Base-by-base conservation (phyloP, 1,139 yeast genomes). In the Scheffersomyces titani region DNA sequence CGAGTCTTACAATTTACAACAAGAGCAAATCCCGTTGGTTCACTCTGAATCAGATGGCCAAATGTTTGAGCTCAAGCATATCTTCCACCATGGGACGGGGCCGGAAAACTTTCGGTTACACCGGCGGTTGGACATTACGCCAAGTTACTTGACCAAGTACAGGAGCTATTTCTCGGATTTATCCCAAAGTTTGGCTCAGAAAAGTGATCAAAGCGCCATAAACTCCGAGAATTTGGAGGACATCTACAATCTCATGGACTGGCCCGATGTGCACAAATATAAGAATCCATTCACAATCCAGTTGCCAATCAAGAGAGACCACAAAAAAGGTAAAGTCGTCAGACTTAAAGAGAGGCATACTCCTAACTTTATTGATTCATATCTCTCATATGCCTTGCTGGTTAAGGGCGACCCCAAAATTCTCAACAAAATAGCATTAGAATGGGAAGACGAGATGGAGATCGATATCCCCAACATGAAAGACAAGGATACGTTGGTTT, bases 401-500 rank as follows among this genome's bases (percentile, higher is more conserved):
- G 74, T 77, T 16, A 74, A 71, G 51, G 81, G 84, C 5, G 81
- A 85, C 24, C 80, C 83, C 2, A 70, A 67, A 16, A 67, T 74
- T 30, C 75, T 81, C 7, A 68, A 77, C 13, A 72, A 70, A 59
- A 78, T 86, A 6, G 65, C 75, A 40, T 67, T 88, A 16, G 90
- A 87, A 52, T 89, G 93, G 88, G 77, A 65, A 9, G 73, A 72
- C 13, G 81, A 75, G 51, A 69, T 67, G 5, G 78, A 79, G 18
- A 77, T 88, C 3, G 57, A 73, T 1, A 82, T 89, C 1, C 99
- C 99, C 0, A 85, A 94, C 65, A 75, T 94, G 7, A 74, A 84
- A 3, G 97, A 93, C 71, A 82, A 82, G 55, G 86, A 85, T 48
- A 90, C 98, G 0, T 70, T 94, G 5, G 77, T 93, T 5, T 77